Base-by-base conservation (phyloP, 257 asterid genomes). In the Primulina huaijiensis region DNA sequence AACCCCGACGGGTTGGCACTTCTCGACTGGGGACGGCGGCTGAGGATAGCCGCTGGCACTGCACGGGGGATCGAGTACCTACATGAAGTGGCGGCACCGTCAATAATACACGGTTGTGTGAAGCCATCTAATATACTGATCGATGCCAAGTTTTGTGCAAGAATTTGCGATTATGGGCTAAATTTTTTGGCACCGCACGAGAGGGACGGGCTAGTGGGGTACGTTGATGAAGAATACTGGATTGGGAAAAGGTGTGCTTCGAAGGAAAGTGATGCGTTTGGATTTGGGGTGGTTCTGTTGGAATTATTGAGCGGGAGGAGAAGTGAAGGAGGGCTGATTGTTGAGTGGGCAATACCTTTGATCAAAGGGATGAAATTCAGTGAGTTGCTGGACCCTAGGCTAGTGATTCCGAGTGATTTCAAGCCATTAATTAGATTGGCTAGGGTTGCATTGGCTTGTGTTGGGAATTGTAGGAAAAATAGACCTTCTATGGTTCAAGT, bases 241-340 rank as follows among this genome's bases (percentile, higher is more conserved):
- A 3, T 11, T 8, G 89, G 64, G 3, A 74, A 78, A 64, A 80
- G 35, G 16, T 87, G 86, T 11, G 82, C 75, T 34, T 88, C 88
- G 0, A 90, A 90, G 76, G 98, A 92, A 67, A 82, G 91, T 61
- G 98, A 92, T 68, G 89, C 88, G 60, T 92, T 75, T 70, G 97
- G 97, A 9, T 75, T 90, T 11, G 98, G 98, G 29, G 82, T 90
- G 6, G 97, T 92, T 69, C 34, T 92, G 83, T 69, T 92, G 84
- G 98, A 92, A 75, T 68, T 92, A 82, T 80, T 92, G 76, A 92
- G 90, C 72, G 97, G 97, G 23, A 82, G 86, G 76, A 88, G 74
- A 68, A 77, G 82, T 68, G 85, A 86, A 25, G 29, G 70, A 23
- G 86, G 88, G 12, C 30, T 67, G 77, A 77, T 92, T 53, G 90